Evolutionary conservation across 345 rosid genomes (phyloP).

Genomic region (Streptanthus diversifolius): DNA sequence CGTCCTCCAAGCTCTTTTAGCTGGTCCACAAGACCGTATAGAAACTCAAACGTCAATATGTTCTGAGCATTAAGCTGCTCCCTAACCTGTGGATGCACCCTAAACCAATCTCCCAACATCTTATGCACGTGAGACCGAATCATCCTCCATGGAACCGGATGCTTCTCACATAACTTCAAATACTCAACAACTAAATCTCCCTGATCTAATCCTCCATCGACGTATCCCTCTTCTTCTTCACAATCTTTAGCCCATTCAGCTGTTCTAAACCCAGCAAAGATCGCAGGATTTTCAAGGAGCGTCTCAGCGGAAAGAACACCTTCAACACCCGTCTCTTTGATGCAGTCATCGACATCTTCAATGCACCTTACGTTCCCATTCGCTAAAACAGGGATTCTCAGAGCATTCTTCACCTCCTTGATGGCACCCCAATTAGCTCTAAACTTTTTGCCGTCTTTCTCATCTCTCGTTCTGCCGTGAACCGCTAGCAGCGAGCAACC

Average conservation of each 20-base stretch:
- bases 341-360: conserved; percentile 64
- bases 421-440: conserved; percentile 80
- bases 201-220: conserved; percentile 68
- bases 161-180: conserved; percentile 74
- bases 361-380: conserved; percentile 85
- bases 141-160: conserved; percentile 95
- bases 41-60: conserved; percentile 72
- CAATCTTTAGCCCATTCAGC: conserved; percentile 51
- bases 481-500: conserved; percentile 93
- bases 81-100: conserved; percentile 68
- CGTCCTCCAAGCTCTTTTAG: conserved; percentile 60
- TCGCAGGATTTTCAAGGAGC: conserved; percentile 91
- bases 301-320: conserved; percentile 97
- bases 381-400: conserved; percentile 85
- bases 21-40: conserved; percentile 57
- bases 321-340: conserved; percentile 72
- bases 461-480: conserved; percentile 83
- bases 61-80: conserved; percentile 73
- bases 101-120: conserved; percentile 88
- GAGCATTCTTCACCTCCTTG: conserved; percentile 68
- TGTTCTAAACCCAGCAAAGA: conserved; percentile 76
- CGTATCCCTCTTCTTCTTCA: conserved; percentile 40
- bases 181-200: conserved; percentile 70
- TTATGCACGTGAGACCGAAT: conserved; percentile 85
- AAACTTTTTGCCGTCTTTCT: conserved; percentile 80